Base-by-base conservation (phyloP, 768 basidiomycete species). In the Trametes meyenii region DNA sequence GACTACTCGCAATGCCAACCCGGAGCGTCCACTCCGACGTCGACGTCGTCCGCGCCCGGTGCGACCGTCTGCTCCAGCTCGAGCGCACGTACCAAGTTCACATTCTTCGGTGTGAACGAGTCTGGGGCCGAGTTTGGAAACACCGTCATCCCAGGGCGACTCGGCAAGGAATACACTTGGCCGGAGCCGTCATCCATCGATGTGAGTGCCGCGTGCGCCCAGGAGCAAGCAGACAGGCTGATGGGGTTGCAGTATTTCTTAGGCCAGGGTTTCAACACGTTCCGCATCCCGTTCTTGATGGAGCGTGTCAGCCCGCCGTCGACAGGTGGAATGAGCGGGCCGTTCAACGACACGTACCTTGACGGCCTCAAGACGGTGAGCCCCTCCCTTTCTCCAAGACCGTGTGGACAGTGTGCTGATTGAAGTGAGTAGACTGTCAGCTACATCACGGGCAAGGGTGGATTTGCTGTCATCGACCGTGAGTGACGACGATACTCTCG, bases 61-160 rank as follows among this genome's bases (percentile, higher is more conserved):
- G 67, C 67, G 62, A 39, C 64, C 24, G 53, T 63, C 33, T 81
- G 80, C 71, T 69, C 78, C 16, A 77, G 77, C 19, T 65, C 70
- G 29, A 33, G 29, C 29, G 29, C 29, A 19, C 71, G 71, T 66
- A 84, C 82, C 48, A 85, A 84, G 70, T 86, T 87, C 79, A 76
- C 79, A 68, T 84, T 72, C 76, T 85, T 86, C 62, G 86, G 85
- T 71, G 85, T 86, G 45, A 86, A 84, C 72, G 72, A 86, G 70
- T 81, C 83, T 52, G 84, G 84, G 65, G 85, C 84, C 43, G 85
- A 87, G 70, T 87, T 86, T 62, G 85, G 85, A 17, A 73, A 77
- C 62, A 74, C 66, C 13, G 72, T 67, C 17, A 76, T 79, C 65
- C 85, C 85, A 16, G 85, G 84, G 57, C 68, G 72, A 45, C 70